Conservation (phyloP, 2,329 filamentous ascomycete species). For the Lasiodiplodia gonubiensis region DNA sequence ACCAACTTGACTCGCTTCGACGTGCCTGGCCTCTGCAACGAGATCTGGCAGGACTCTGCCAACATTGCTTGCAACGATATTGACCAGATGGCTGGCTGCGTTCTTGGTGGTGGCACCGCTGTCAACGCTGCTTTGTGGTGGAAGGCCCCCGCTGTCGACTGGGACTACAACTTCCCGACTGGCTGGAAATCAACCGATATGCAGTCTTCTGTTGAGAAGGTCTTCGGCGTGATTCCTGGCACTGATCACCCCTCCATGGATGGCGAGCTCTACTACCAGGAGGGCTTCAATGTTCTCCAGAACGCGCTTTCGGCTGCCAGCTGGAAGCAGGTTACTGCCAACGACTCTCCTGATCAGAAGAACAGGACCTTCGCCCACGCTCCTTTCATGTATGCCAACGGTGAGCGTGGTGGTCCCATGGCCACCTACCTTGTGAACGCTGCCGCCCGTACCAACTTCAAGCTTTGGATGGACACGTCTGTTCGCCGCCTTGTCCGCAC, state of each 20-base stretch:
- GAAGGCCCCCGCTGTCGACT: slow-evolving; percentile 69
- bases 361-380: slow-evolving; percentile 68
- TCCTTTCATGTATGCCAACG: slow-evolving; percentile 70
- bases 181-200: slow-evolving; percentile 74
- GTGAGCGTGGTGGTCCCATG: slow-evolving; percentile 72
- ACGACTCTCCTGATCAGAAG: slow-evolving; percentile 66
- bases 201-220: slow-evolving; percentile 61
- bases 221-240: slow-evolving; percentile 73
- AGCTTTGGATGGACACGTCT: slow-evolving; percentile 68
- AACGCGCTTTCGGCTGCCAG: slow-evolving; percentile 64
- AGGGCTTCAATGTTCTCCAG: slow-evolving; percentile 68
- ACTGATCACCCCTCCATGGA: slow-evolving; percentile 70
- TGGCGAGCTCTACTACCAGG: slow-evolving; percentile 69
- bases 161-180: slow-evolving; percentile 72
- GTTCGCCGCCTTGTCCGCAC: slow-evolving; percentile 71
- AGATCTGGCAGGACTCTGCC: slow-evolving; percentile 68
- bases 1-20: slow-evolving; percentile 73
- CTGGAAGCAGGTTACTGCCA: slow-evolving; percentile 68
- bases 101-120: slow-evolving; percentile 70
- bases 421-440: slow-evolving; percentile 73
- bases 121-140: slow-evolving; percentile 74
- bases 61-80: slow-evolving; percentile 72
- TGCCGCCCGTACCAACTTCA: slow-evolving; percentile 66
- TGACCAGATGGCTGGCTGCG: slow-evolving; percentile 75
- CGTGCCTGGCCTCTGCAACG: slow-evolving; percentile 72